These are phyloP conservation scores for Erythrophleum ivorense DNA, from an alignment of 331 rosid genomes.

Conservation along the genomic window DNA sequence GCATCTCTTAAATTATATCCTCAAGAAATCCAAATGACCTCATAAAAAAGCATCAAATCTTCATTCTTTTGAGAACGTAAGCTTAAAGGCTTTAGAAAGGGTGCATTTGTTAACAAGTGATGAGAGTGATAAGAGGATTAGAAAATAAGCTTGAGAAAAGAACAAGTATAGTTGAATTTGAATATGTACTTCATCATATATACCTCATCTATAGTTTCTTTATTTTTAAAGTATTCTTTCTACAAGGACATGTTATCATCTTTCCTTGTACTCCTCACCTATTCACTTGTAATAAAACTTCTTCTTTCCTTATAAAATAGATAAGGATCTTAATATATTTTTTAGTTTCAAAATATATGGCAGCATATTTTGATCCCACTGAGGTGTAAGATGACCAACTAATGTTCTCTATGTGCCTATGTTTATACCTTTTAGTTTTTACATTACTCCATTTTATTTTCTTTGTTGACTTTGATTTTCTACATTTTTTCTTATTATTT, in stretches of 20 bases:
- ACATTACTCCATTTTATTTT: neutral
- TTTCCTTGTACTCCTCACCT: neutral
- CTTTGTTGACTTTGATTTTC: conserved; percentile 24
- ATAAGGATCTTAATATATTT: neutral
- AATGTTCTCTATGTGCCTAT: neutral
- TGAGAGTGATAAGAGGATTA: too few relatives aligned
- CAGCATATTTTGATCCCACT: neutral
- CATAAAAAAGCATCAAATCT: too few relatives aligned
- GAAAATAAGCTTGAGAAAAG: too few relatives aligned
- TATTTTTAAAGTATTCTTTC: conserved; percentile 3
- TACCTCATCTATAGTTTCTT: neutral
- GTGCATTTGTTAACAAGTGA: too few relatives aligned
- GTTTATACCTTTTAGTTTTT: neutral
- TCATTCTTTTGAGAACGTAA: too few relatives aligned
- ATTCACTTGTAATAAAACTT: conserved; percentile 15
- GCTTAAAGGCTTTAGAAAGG: too few relatives aligned
- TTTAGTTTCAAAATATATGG: conserved; percentile 10
- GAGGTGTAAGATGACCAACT: neutral
- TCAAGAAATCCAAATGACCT: too few relatives aligned
- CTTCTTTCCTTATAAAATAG: neutral
- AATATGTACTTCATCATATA: too few relatives aligned
- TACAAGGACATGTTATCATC: neutral
- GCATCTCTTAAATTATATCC: too few relatives aligned
- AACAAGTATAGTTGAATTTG: too few relatives aligned
- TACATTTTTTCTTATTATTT: conserved; percentile 1